Base-by-base conservation (phyloP, 495 filamentous ascomycete species). In the Lasiosphaeris hirsuta region DNA sequence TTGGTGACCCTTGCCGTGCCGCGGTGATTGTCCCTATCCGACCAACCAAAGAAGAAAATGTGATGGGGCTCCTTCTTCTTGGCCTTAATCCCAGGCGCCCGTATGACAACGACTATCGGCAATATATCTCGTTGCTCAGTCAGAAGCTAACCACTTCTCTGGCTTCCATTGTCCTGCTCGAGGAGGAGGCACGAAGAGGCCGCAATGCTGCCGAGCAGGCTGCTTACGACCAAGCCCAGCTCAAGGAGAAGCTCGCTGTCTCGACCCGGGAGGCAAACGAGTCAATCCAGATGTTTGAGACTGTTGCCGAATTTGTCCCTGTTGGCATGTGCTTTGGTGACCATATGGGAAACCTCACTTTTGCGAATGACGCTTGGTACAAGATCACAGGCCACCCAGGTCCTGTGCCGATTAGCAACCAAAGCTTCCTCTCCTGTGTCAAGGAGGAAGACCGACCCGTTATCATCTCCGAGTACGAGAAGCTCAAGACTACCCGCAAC, bases 251-350 rank as follows among this genome's bases (percentile, higher is more conserved):
- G 63, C 72, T 88, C 6, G 83, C 78, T 18, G 69, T 75, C 34
- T 75, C 82, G 60, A 86, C 84, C 7, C 77, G 81, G 63, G 82
- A 85, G 63, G 83, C 83, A 4, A 78, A 77, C 19, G 83, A 88
- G 59, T 86, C 78, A 58, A 81, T 85, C 57, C 81, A 79, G 17
- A 81, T 80, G 65, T 89, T 87, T 64, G 84, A 84, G 11, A 75
- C 83, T 18, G 85, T 88, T 68, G 81, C 84, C 6, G 85, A 88
- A 60, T 86, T 86, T 59, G 80, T 84, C 14, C 86, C 86, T 7
- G 81, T 86, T 1, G 86, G 86, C 3, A 84, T 89, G 66, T 86
- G 85, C 63, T 85, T 87, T 47, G 84, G 83, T 17, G 78, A 86
- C 64, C 69, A 72, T 0, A 56, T 74, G 15, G 86, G 86, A 0